A percentile compares a stretch with the other conserved stretches of the same genome.
These are phyloP conservation scores for Blepharisma undulans DNA, from an alignment of 169 alveolate genomes.

Conservation along the genomic window DNA sequence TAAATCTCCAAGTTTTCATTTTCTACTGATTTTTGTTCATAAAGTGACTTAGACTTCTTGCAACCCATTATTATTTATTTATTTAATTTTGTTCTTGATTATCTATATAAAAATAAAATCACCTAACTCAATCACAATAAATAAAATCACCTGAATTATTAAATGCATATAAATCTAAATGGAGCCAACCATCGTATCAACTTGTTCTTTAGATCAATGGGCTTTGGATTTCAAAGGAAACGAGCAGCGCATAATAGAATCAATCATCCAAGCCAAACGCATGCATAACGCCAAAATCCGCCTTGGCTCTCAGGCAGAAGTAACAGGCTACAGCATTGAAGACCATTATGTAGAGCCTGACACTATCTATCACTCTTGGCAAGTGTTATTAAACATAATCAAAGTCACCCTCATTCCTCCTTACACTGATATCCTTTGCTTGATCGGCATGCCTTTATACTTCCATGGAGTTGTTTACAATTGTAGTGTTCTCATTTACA, in stretches of 20 bases:
- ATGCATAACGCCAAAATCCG: constrained; percentile 62
- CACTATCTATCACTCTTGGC: constrained; percentile 86
- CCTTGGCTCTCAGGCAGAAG: constrained; percentile 79
- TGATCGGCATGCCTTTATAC: constrained; percentile 86
- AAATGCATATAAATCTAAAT: no score
- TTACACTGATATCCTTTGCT: constrained; percentile 66
- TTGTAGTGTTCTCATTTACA: constrained; percentile 77
- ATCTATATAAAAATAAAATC: neutral
- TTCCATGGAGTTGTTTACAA: constrained; percentile 77
- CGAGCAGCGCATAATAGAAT: constrained; percentile 59
- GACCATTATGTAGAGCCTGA: constrained; percentile 89
- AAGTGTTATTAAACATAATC: constrained; percentile 64
- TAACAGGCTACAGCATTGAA: constrained; percentile 85
- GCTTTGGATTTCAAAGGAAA: constrained; percentile 78
- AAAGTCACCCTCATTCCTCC: neutral
- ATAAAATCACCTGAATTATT: neutral
- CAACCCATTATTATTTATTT: constrained; percentile 22
- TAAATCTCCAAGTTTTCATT: neutral
- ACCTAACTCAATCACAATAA: neutral
- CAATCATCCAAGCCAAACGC: constrained; percentile 60
- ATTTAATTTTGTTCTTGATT: neutral
- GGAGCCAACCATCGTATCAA: constrained; percentile 21
- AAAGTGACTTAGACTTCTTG: neutral
- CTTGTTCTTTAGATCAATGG: constrained; percentile 61
- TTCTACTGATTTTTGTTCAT: neutral